A percentile compares a stretch with the other conserved stretches of the same genome.
Conservation (phyloP, 345 rosid genomes). For the Lagerstroemia speciosa region DNA sequence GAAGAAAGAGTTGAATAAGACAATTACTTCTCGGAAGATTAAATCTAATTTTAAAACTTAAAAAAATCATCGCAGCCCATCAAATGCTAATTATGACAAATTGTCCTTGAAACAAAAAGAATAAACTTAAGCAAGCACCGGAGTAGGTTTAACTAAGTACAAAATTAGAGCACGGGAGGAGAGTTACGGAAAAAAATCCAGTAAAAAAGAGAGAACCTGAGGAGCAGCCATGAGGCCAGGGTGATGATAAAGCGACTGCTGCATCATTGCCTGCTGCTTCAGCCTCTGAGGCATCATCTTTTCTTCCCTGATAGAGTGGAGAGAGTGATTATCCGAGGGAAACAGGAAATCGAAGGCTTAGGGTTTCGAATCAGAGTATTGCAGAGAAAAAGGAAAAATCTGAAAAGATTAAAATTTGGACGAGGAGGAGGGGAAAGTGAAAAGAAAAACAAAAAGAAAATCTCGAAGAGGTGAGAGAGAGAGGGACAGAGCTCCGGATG, state of each 20-base stretch:
- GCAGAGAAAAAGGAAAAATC: not conserved
- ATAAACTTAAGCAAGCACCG: not conserved
- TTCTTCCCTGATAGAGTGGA: not conserved
- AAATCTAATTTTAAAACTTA: too few species aligned
- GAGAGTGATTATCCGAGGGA: too few species aligned
- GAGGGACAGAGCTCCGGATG: not conserved
- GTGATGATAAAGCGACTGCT: slow-evolving; percentile 39
- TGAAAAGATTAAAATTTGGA: too few species aligned
- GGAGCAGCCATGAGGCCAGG: slow-evolving; percentile 44
- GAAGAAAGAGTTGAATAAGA: not conserved
- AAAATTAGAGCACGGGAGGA: not conserved
- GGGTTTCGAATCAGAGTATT: not conserved
- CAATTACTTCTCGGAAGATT: too few species aligned
- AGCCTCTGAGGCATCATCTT: slow-evolving; percentile 52
- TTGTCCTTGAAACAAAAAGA: not conserved
- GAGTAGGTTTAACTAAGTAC: not conserved
- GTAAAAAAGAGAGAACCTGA: slow-evolving; percentile 50
- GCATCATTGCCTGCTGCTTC: slow-evolving; percentile 55
- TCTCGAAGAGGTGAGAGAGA: not conserved
- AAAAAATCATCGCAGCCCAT: not conserved
- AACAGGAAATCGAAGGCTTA: not conserved
- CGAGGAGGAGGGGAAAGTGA: too few species aligned
- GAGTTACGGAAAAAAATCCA: too few species aligned
- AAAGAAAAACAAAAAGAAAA: not conserved
- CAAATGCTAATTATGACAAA: not conserved